Percentiles rank a stretch among this genome's conserved stretches.
phyloP scores from a whole-genome alignment of 2,329 filamentous ascomycete genomes.

The Fusarium nodosum region DNA sequence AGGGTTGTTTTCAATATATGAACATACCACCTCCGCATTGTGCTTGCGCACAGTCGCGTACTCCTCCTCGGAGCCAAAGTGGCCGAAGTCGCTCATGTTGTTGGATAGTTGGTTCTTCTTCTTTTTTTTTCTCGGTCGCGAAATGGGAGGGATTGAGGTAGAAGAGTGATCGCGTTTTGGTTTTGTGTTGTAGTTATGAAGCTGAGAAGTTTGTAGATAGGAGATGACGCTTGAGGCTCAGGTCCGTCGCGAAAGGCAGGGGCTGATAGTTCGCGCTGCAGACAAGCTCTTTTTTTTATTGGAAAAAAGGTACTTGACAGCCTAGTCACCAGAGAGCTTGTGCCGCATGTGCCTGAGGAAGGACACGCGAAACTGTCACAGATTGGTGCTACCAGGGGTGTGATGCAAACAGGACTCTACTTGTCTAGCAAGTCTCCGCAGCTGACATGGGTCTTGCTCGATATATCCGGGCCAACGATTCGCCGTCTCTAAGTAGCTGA shows the following conservation, averaged over 20 bases:
- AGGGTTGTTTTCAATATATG: conserved; percentile 3
- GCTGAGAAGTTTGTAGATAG: conserved; percentile 42
- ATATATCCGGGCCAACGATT: conserved; percentile 45
- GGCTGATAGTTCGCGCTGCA: conserved; percentile 46
- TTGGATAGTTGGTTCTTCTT: conserved; percentile 16
- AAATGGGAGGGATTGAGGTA: conserved; percentile 23
- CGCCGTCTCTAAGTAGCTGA: conserved; percentile 38
- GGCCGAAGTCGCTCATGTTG: conserved; percentile 77
- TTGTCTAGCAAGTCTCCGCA: conserved; percentile 25
- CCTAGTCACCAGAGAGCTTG: conserved; percentile 34
- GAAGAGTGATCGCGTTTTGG: conserved; percentile 7
- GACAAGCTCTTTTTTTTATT: conserved; percentile 37
- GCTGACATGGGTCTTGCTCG: conserved; percentile 15
- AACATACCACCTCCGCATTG: conserved; percentile 78
- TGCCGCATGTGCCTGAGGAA: conserved; percentile 26
- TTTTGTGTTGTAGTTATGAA: conserved; percentile 23
- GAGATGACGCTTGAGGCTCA: conserved; percentile 44
- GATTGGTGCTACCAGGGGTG: conserved; percentile 31
- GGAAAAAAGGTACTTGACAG: conserved; percentile 32
- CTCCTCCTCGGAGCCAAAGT: conserved; percentile 83
- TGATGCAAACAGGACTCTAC: conserved; percentile 37
- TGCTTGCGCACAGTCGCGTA: conserved; percentile 85
- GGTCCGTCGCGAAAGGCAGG: conserved; percentile 49
- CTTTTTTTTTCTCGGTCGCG: conserved; percentile 25
- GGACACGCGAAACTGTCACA: conserved; percentile 9